Conservation (phyloP, 208 protist species). For the Leishmania arabica region DNA sequence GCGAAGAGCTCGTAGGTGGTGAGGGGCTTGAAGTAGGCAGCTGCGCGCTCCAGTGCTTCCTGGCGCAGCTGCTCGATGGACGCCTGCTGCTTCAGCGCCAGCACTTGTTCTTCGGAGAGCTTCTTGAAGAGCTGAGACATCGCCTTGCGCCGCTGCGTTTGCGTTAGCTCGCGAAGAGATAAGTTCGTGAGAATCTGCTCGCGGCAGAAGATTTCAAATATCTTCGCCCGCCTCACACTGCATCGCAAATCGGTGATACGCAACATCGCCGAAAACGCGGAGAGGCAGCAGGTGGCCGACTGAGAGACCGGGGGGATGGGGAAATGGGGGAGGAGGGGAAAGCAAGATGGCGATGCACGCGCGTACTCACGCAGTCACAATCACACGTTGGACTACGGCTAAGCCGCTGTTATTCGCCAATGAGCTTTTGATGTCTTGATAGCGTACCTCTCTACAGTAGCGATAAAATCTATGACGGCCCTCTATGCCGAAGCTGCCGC, state of each 20-base stretch:
- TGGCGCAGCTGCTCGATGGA: slow-evolving; percentile 23
- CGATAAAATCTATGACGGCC: not conserved
- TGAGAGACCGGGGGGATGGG: not conserved
- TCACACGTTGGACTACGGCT: not conserved
- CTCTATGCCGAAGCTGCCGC: not conserved
- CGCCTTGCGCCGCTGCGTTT: slow-evolving; percentile 37
- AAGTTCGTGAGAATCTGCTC: slow-evolving; percentile 53
- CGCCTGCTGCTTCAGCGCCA: slow-evolving; percentile 39
- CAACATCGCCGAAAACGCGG: slow-evolving; percentile 27
- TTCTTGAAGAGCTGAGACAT: slow-evolving; percentile 51
- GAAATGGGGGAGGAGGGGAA: not conserved
- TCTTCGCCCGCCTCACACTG: slow-evolving; percentile 33
- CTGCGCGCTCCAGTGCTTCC: slow-evolving; percentile 22
- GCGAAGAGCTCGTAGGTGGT: slow-evolving; percentile 70
- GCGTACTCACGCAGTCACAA: not conserved
- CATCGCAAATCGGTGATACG: slow-evolving; percentile 8
- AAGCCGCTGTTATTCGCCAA: not conserved
- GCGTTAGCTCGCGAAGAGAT: slow-evolving; percentile 42
- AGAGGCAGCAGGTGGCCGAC: not conserved
- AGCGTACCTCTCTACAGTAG: not conserved
- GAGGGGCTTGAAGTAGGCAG: slow-evolving; percentile 18
- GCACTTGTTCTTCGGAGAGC: slow-evolving; percentile 33
- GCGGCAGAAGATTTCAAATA: slow-evolving; percentile 53
- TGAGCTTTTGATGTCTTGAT: not conserved
- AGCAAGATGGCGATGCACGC: not conserved